phyloP scores from a whole-genome alignment of 2,329 filamentous ascomycete genomes.

The Penicillium sp. region DNA sequence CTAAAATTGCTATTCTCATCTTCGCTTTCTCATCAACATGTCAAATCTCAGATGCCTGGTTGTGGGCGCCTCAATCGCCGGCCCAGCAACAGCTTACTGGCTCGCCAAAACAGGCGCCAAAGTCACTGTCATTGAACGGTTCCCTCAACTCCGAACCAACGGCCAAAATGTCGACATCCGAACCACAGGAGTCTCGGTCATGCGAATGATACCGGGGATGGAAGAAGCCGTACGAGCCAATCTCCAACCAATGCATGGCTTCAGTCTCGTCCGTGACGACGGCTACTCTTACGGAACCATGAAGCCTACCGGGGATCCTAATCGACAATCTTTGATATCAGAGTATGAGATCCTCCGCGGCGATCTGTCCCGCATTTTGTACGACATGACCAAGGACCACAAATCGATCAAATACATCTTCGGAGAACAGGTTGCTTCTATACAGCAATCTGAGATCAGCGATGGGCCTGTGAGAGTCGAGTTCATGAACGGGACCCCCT shows the following conservation, averaged over 20 bases:
- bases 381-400: slow-evolving; percentile 34
- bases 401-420: slow-evolving; percentile 36
- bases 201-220: slow-evolving; percentile 30
- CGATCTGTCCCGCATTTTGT: slow-evolving; percentile 28
- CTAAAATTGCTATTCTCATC: too few relatives aligned
- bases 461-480: slow-evolving; percentile 36
- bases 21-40: slow-evolving; percentile 8
- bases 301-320: slow-evolving; percentile 25
- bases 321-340: slow-evolving; percentile 30
- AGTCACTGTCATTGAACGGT: slow-evolving; percentile 34
- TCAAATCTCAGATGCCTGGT: slow-evolving; percentile 28
- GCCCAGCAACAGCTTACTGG: slow-evolving; percentile 32
- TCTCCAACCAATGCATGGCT: slow-evolving; percentile 22
- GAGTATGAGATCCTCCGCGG: slow-evolving; percentile 37
- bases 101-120: slow-evolving; percentile 28
- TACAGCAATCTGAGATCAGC: slow-evolving; percentile 25
- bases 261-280: slow-evolving; percentile 22
- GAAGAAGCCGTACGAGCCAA: slow-evolving; percentile 25
- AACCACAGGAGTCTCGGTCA: slow-evolving; percentile 29
- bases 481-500: slow-evolving; percentile 35
- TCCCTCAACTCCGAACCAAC: slow-evolving; percentile 24
- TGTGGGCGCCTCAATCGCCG: slow-evolving; percentile 34
- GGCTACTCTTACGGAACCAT: slow-evolving; percentile 26
- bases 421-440: slow-evolving; percentile 33
- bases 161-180: slow-evolving; percentile 34